These are phyloP conservation scores for Rugosomyces carneus DNA, from an alignment of 1,284 basidiomycete species.

Conservation along the genomic window DNA sequence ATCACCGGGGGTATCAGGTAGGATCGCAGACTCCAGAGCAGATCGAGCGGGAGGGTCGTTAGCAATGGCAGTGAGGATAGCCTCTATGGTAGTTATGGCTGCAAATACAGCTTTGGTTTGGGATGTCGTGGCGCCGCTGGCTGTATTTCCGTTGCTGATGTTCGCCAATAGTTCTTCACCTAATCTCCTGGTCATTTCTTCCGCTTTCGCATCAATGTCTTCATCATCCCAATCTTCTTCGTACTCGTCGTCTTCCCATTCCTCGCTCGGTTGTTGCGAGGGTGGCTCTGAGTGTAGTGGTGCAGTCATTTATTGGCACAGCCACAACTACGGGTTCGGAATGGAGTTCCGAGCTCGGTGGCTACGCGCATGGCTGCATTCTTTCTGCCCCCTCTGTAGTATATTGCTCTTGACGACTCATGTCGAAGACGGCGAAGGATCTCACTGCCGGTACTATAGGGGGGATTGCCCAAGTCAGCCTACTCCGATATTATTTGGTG, in stretches of 20 bases:
- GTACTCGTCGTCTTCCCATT: conserved; percentile 33
- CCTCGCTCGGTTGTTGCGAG: conserved; percentile 6
- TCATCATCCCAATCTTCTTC: conserved; percentile 50
- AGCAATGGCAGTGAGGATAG: conserved; percentile 50
- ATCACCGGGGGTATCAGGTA: conserved; percentile 40
- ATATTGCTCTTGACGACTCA: conserved; percentile 16
- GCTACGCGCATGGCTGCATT: no score
- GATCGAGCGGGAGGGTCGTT: conserved; percentile 49
- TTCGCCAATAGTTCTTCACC: conserved; percentile 70
- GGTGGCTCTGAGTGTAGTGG: conserved; percentile 4
- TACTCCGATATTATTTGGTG: conserved; percentile 5
- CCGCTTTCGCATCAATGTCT: conserved; percentile 64
- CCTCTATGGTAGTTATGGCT: conserved; percentile 52
- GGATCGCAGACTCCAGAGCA: conserved; percentile 40
- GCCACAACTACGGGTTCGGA: conserved; percentile 3
- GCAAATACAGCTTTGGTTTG: conserved; percentile 41
- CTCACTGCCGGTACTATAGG: conserved; percentile 82
- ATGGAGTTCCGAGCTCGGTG: conserved; percentile 4
- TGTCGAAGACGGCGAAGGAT: conserved; percentile 63
- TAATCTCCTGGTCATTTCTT: conserved; percentile 61
- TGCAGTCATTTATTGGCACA: conserved; percentile 12
- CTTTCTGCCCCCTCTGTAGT: conserved; percentile 6
- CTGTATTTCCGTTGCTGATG: conserved; percentile 53
- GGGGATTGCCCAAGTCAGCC: conserved; percentile 77
- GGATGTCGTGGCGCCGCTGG: not conserved